Conservation (phyloP, 2,329 filamentous ascomycete genomes). For the Arthrobotrys iridis region DNA sequence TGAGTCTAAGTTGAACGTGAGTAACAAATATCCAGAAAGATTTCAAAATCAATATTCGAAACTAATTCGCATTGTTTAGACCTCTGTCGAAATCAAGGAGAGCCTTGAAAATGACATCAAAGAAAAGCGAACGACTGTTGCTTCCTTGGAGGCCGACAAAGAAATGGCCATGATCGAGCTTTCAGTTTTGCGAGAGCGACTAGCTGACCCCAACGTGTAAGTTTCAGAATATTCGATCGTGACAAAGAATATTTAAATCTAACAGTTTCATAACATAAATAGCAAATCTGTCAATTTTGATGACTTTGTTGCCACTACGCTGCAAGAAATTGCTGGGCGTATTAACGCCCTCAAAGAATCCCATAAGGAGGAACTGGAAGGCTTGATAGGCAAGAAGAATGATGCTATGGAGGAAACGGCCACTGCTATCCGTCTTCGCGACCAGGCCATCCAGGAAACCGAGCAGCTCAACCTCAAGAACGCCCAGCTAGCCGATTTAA, state of each 20-base stretch:
- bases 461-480: constrained; percentile 95
- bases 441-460: constrained; percentile 93
- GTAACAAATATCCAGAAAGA: constrained; percentile 22
- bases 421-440: constrained; percentile 82
- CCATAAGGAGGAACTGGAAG: constrained; percentile 78
- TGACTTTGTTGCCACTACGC: constrained; percentile 72
- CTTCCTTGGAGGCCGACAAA: constrained; percentile 57
- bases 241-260: constrained; percentile 14
- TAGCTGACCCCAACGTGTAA: constrained; percentile 57
- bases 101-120: constrained; percentile 80
- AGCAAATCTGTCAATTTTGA: constrained; percentile 81
- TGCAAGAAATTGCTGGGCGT: constrained; percentile 71
- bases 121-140: constrained; percentile 93
- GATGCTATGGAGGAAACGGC: constrained; percentile 85
- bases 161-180: constrained; percentile 50
- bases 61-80: constrained; percentile 56
- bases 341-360: constrained; percentile 80
- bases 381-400: constrained; percentile 87
- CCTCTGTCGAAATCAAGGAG: constrained; percentile 67
- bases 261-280: constrained; percentile 65
- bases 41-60: background rate
- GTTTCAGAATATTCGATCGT: constrained; percentile 24
- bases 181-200: constrained; percentile 51
- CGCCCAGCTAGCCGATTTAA: constrained; percentile 90
- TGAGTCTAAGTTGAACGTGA: constrained; percentile 66